A percentile compares a stretch with the other conserved stretches of the same genome.
Conservation (phyloP, 192 early-diverging fungal genomes). For the Coemansia sp. region DNA sequence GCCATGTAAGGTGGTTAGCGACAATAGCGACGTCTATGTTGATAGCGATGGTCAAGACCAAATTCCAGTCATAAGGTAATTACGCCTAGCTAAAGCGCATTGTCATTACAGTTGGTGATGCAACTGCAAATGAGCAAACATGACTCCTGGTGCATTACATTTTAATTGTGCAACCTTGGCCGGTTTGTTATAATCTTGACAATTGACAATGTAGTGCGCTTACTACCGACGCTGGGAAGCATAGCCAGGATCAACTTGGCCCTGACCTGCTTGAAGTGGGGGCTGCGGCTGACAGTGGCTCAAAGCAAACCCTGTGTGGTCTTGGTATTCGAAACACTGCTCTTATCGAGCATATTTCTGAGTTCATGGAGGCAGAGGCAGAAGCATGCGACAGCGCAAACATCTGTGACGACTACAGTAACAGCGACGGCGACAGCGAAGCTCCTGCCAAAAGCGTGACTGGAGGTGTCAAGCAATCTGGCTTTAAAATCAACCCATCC, state of each 20-base stretch:
- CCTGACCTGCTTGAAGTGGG: background rate
- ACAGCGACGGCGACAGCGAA: background rate
- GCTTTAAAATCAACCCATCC: background rate
- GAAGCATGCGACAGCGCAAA: background rate
- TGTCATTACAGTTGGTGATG: too few relatives aligned
- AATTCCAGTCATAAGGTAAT: conserved; percentile 26
- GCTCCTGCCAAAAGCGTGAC: background rate
- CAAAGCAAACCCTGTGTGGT: background rate
- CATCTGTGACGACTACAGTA: background rate
- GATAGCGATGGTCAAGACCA: background rate
- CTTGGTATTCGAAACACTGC: background rate
- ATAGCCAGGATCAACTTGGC: background rate
- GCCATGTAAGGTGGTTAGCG: conserved; percentile 1
- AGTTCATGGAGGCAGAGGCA: conserved; percentile 1
- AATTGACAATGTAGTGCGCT: background rate
- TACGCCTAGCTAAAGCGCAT: too few relatives aligned
- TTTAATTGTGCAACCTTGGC: background rate
- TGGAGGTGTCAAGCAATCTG: too few relatives aligned
- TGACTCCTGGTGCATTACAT: background rate
- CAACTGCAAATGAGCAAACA: background rate
- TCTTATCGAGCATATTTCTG: background rate
- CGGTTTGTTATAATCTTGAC: too few relatives aligned
- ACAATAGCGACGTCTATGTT: background rate
- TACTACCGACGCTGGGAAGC: background rate
- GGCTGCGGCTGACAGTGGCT: background rate